Percentiles rank a stretch among this genome's conserved stretches.
Conservation (phyloP, 345 rosid species). For the Reutealis trisperma region DNA sequence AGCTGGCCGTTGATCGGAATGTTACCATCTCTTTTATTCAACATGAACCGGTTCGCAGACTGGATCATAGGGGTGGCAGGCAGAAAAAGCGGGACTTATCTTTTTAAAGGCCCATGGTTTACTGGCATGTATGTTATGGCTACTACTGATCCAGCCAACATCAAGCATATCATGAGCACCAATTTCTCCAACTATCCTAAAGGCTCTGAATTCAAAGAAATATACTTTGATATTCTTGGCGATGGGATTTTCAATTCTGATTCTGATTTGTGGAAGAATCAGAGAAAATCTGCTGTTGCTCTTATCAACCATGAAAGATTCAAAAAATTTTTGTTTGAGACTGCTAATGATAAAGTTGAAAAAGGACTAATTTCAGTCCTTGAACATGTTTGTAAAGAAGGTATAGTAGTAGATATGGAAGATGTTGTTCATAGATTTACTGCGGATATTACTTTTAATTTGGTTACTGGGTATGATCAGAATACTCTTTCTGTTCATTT, state of each 20-base stretch:
- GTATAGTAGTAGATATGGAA: constrained; percentile 48
- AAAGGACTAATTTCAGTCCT: constrained; percentile 49
- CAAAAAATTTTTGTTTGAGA: constrained; percentile 32
- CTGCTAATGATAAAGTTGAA: constrained; percentile 36
- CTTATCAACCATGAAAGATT: constrained; percentile 38
- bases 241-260: constrained; percentile 60
- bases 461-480: constrained; percentile 59
- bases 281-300: constrained; percentile 40
- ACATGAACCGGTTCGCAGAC: constrained; percentile 39
- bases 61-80: constrained; percentile 30
- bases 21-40: constrained; percentile 43
- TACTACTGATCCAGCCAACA: constrained; percentile 57
- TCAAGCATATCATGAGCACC: constrained; percentile 56
- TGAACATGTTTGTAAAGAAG: constrained; percentile 37
- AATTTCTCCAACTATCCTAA: constrained; percentile 61
- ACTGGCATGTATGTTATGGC: constrained; percentile 31
- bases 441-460: constrained; percentile 49
- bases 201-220: constrained; percentile 51
- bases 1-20: constrained; percentile 60
- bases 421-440: constrained; percentile 60
- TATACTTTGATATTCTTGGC: constrained; percentile 51
- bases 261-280: constrained; percentile 45
- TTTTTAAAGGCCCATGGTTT: constrained; percentile 44
- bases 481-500: constrained; percentile 48
- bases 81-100: constrained; percentile 26